Percentiles rank a stretch among this genome's conserved stretches.
phyloP scores from a whole-genome alignment of 495 filamentous ascomycete genomes.

The Penicillium taxi region DNA sequence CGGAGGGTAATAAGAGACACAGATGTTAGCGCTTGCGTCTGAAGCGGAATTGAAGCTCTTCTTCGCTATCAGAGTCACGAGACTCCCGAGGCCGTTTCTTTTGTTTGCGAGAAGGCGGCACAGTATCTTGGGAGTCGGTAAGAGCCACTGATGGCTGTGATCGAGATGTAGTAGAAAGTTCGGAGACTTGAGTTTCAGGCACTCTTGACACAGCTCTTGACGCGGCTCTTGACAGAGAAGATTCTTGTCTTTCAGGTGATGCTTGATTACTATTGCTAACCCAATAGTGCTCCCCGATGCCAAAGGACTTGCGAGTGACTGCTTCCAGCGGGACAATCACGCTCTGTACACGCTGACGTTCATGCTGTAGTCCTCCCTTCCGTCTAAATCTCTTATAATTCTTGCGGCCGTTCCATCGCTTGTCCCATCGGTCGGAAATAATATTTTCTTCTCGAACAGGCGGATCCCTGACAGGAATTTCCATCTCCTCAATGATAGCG shows the following conservation, averaged over 20 bases:
- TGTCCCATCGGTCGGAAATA: slow-evolving; percentile 68
- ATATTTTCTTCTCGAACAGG: slow-evolving; percentile 23
- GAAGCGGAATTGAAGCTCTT: slow-evolving; percentile 52
- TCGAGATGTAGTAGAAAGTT: background rate
- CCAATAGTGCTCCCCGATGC: slow-evolving; percentile 82
- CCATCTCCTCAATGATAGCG: slow-evolving; percentile 75
- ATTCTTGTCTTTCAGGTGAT: slow-evolving; percentile 7
- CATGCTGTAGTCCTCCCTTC: slow-evolving; percentile 40
- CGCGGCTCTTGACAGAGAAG: background rate
- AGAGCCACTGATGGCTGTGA: slow-evolving; percentile 10
- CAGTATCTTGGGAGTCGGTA: slow-evolving; percentile 8
- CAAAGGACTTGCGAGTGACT: slow-evolving; percentile 67
- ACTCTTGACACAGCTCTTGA: slow-evolving; percentile 3
- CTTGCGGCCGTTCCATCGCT: slow-evolving; percentile 87
- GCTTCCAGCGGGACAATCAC: slow-evolving; percentile 77
- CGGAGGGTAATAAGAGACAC: too few relatives aligned
- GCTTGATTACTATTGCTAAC: slow-evolving; percentile 20
- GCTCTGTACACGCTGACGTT: slow-evolving; percentile 41
- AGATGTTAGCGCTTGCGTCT: slow-evolving; percentile 38
- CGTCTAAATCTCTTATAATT: slow-evolving; percentile 91
- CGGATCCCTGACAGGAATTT: slow-evolving; percentile 37
- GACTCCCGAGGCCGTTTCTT: slow-evolving; percentile 39
- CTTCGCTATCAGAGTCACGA: slow-evolving; percentile 39
- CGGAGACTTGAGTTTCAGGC: too few relatives aligned
- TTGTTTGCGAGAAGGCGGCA: slow-evolving; percentile 9